Evolutionary conservation across 345 rosid species (phyloP), one percentile per base, ranked within the genome.

Genomic region (Chamaenerion angustifolium): DNA sequence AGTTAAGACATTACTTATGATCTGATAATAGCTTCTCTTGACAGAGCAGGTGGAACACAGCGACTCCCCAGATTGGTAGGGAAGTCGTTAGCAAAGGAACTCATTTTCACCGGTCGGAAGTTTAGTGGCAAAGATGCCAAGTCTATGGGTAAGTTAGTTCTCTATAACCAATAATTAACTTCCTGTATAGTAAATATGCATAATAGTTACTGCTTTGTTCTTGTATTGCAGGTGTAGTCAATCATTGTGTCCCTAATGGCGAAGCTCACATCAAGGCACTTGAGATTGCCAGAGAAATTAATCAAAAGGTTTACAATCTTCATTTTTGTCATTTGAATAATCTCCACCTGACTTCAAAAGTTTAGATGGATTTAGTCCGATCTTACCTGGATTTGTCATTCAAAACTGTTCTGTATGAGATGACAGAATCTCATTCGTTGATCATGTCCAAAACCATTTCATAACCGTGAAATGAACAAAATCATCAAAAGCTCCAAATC

Each of bases 41-140:
- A 47, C 77, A 92, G 96, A 50, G 95, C 89, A 48, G 95, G 96
- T 57, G 95, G 98, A 62, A 83, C 98, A 35, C 93, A 83, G 58
- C 66, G 95, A 57, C 98, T 83, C 54, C 83, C 95, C 13, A 78
- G 95, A 68, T 66, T 92, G 57, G 82, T 81, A 17, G 98, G 98
- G 50, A 82, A 71, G 56, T 73, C 96, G 18, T 48, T 78, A 14
- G 80, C 98, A 18, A 86, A 86, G 63, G 95, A 90, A 62, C 80
- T 90, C 58, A 80, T 90, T 68, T 81, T 70, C 70, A 83, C 96
- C 3, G 95, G 89, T 40, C 77, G 78, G 62, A 86, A 54, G 77
- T 62, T 92, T 49, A 60, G 70, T 66, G 96, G 83, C 58, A 71
- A 51, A 64, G 85, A 86, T 64, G 98, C 96, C 25, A 48, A 71